Evolutionary conservation across 768 basidiomycete species (phyloP).

Genomic region (Mycena albidolilacea): DNA sequence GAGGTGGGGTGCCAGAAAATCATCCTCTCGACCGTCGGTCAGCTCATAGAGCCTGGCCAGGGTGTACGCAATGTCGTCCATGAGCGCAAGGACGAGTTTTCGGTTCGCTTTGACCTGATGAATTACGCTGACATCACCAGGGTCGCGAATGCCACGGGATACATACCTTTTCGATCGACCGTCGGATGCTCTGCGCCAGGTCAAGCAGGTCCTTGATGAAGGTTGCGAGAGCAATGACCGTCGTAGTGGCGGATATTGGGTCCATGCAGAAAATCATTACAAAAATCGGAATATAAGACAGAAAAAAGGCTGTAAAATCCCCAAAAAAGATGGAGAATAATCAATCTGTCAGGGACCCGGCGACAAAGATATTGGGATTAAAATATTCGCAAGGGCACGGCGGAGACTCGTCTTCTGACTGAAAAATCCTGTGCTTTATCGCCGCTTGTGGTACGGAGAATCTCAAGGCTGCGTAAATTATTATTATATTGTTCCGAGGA

Average conservation of each 20-base stretch:
- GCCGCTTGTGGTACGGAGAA: too few relatives aligned
- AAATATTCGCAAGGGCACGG: neutral
- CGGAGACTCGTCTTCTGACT: neutral
- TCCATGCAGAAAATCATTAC: neutral
- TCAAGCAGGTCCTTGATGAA: conserved; percentile 32
- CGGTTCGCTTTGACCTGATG: conserved; percentile 26
- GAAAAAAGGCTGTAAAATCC: conserved; percentile 16
- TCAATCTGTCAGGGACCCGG: neutral
- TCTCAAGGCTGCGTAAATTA: too few relatives aligned
- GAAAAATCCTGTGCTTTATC: neutral
- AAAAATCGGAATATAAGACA: neutral
- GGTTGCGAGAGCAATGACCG: conserved; percentile 29
- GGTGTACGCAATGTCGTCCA: conserved; percentile 20
- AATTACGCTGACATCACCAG: neutral
- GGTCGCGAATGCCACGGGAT: too few relatives aligned
- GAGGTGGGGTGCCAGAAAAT: conserved; percentile 21
- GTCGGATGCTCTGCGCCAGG: conserved; percentile 22
- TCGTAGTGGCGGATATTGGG: conserved; percentile 29
- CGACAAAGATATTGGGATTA: neutral
- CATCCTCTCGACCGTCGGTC: neutral
- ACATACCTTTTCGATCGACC: conserved; percentile 30
- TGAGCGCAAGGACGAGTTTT: conserved; percentile 5
- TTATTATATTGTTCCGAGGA: too few relatives aligned
- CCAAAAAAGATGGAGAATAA: neutral
- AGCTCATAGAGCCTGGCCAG: conserved; percentile 1